A percentile compares a stretch with the other conserved stretches of the same genome.
Evolutionary conservation across 2,329 filamentous ascomycete species (phyloP).

Genomic region (Xenoacremonium recifei): DNA sequence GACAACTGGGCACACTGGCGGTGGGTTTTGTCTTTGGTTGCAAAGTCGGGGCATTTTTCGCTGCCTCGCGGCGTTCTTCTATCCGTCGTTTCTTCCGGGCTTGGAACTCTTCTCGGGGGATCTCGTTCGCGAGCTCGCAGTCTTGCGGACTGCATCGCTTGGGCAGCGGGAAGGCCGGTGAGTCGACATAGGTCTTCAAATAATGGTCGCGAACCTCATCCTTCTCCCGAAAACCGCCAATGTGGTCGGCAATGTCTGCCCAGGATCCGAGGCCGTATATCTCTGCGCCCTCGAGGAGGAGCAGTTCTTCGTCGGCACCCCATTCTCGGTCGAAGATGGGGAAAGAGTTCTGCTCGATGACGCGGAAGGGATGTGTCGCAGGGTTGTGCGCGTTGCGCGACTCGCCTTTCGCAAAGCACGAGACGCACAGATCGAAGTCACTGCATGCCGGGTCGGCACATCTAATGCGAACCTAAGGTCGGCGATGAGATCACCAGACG

Average conservation of each 20-base stretch:
- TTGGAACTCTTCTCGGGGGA: slow-evolving; percentile 91
- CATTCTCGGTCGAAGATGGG: slow-evolving; percentile 94
- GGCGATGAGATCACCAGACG: slow-evolving; percentile 14
- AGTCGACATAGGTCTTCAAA: slow-evolving; percentile 81
- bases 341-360: slow-evolving; percentile 98
- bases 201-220: slow-evolving; percentile 97
- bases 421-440: slow-evolving; percentile 96
- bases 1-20: slow-evolving; percentile 90
- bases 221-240: slow-evolving; percentile 90
- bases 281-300: slow-evolving; percentile 89
- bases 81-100: slow-evolving; percentile 89
- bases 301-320: slow-evolving; percentile 95
- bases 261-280: slow-evolving; percentile 96
- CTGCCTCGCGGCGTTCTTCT: slow-evolving; percentile 83
- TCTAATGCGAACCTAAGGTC: slow-evolving; percentile 79
- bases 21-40: slow-evolving; percentile 95
- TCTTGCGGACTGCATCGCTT: slow-evolving; percentile 82
- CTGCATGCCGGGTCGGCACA: slow-evolving; percentile 81
- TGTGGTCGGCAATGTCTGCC: slow-evolving; percentile 97
- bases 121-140: slow-evolving; percentile 71
- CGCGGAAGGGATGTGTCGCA: slow-evolving; percentile 80
- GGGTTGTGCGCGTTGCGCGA: slow-evolving; percentile 83
- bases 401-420: slow-evolving; percentile 85
- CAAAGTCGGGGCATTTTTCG: slow-evolving; percentile 78
- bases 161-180: slow-evolving; percentile 80